Conservation (phyloP, 106 monocot genomes). For the Acorus calamus region DNA sequence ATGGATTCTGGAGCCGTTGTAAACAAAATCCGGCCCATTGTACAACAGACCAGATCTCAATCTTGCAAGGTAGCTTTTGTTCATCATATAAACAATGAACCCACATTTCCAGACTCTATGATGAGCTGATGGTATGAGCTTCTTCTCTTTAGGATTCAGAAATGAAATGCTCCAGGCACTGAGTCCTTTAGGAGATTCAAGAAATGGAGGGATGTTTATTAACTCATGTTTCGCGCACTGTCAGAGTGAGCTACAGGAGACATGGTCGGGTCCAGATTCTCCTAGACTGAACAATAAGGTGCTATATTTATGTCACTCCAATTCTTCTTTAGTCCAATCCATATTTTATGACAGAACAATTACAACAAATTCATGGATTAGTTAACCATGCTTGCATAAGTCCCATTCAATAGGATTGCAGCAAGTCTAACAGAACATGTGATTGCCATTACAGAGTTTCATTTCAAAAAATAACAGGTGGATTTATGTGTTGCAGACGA, state of each 20-base stretch:
- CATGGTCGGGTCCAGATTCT: constrained; percentile 62
- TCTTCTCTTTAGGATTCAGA: constrained; percentile 44
- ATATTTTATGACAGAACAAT: too few relatives aligned
- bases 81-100: not conserved
- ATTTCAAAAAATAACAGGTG: too few relatives aligned
- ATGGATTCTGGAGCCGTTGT: constrained; percentile 51
- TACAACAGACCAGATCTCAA: constrained; percentile 32
- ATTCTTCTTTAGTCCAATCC: too few relatives aligned
- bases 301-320: not conserved
- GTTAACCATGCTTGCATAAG: too few relatives aligned
- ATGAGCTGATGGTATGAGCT: not conserved
- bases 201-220: constrained; percentile 54
- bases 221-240: constrained; percentile 90
- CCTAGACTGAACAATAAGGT: constrained; percentile 64
- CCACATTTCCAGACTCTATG: not conserved
- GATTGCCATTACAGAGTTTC: too few relatives aligned
- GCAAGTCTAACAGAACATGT: too few relatives aligned
- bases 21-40: constrained; percentile 43
- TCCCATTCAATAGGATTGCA: too few relatives aligned
- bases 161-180: constrained; percentile 47
- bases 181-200: constrained; percentile 9
- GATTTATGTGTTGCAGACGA: constrained; percentile 3
- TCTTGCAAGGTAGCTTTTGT: constrained; percentile 50
- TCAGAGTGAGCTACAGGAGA: constrained; percentile 74
- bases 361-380: too few relatives aligned